These are phyloP conservation scores for Thelephora terrestris DNA, from an alignment of 1,284 basidiomycete genomes.

Conservation along the genomic window DNA sequence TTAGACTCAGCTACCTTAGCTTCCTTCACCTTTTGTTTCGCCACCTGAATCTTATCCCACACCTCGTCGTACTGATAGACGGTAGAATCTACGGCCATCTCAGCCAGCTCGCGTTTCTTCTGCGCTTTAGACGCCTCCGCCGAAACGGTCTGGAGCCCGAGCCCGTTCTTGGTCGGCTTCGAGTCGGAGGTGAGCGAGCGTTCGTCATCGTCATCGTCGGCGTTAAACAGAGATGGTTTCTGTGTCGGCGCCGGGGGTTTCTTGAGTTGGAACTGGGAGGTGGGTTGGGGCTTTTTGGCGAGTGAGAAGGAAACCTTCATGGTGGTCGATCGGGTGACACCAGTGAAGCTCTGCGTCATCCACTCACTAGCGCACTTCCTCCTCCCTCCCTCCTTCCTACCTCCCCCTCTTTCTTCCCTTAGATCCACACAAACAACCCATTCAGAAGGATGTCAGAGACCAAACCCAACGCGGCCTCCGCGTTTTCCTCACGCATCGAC, in stretches of 20 bases:
- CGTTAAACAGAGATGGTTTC: constrained; percentile 42
- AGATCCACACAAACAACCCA: too few relatives aligned
- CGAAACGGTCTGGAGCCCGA: constrained; percentile 42
- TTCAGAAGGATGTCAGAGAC: not conserved
- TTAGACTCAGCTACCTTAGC: constrained; percentile 63
- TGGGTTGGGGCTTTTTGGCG: constrained; percentile 35
- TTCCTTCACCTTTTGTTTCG: constrained; percentile 65
- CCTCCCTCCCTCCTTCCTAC: not conserved
- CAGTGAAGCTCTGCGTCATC: not conserved
- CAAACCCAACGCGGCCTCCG: not conserved
- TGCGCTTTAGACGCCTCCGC: constrained; percentile 42
- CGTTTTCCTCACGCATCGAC: constrained; percentile 2
- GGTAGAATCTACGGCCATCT: constrained; percentile 70
- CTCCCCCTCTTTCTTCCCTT: not conserved
- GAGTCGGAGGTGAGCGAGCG: constrained; percentile 32
- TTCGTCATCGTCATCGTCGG: constrained; percentile 57
- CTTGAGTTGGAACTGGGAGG: constrained; percentile 40
- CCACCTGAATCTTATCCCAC: constrained; percentile 92
- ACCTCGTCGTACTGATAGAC: constrained; percentile 96
- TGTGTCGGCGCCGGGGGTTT: constrained; percentile 18
- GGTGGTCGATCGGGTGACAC: constrained; percentile 6
- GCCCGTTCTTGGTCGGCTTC: constrained; percentile 32
- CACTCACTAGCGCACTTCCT: not conserved
- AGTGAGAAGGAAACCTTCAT: constrained; percentile 82
- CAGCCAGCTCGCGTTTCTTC: constrained; percentile 63